phyloP scores from a whole-genome alignment of 2,329 filamentous ascomycete genomes.

The Fusarium ramigenum region DNA sequence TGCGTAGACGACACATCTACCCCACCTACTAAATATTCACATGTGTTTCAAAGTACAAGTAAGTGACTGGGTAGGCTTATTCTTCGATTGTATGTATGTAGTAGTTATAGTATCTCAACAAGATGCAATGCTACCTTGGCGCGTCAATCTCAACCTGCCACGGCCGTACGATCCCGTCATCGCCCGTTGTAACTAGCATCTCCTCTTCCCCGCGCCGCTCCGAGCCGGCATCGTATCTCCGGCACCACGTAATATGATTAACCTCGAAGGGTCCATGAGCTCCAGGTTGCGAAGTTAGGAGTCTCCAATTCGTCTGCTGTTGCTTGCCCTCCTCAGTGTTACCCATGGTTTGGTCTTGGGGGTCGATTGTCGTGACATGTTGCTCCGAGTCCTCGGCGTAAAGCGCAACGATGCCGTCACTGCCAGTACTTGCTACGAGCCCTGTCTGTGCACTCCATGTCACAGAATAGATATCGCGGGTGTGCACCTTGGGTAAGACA shows the following conservation, averaged over 20 bases:
- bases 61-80: not conserved
- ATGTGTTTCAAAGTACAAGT: not conserved
- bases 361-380: constrained; percentile 38
- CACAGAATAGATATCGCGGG: constrained; percentile 83
- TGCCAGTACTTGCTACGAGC: constrained; percentile 85
- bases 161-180: constrained; percentile 87
- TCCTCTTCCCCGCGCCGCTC: constrained; percentile 73
- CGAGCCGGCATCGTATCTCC: constrained; percentile 72
- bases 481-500: constrained; percentile 78
- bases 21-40: not conserved
- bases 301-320: constrained; percentile 67
- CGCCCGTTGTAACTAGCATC: constrained; percentile 88
- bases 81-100: constrained; percentile 3
- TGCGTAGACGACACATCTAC: not conserved
- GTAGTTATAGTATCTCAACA: not conserved
- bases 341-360: constrained; percentile 38
- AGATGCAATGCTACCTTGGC: constrained; percentile 17
- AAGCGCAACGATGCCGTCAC: constrained; percentile 82
- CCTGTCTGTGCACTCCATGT: constrained; percentile 84
- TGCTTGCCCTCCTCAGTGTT: constrained; percentile 13
- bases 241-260: constrained; percentile 91
- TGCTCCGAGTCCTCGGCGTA: constrained; percentile 57
- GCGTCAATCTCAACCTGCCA: constrained; percentile 69
- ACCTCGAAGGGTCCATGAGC: constrained; percentile 94
- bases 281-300: constrained; percentile 74